Base-by-base conservation (phyloP, 2,329 filamentous ascomycete species). In the Metarhizium rileyi region DNA sequence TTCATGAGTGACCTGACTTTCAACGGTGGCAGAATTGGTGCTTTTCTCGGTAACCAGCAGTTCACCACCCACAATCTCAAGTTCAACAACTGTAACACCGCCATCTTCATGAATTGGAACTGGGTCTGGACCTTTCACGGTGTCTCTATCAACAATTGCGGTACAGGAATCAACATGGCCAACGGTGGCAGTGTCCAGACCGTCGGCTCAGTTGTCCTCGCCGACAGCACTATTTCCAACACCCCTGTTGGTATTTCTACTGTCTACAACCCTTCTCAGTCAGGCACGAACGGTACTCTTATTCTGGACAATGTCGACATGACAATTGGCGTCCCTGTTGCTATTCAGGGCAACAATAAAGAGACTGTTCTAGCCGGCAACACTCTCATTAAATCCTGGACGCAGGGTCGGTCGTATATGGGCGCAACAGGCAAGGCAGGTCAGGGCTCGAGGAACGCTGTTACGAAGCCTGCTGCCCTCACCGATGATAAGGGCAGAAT, bases 291-390 rank as follows among this genome's bases (percentile, higher is more conserved):
- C 61, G 88, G 87, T 53, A 88, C 87, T 14, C 77, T 96, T 43
- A 77, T 95, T 56, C 67, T 97, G 10, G 87, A 95, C 70, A 96
- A 96, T 57, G 87, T 94, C 30, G 89, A 96, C 69, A 89, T 96
- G 69, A 70, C 67, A 56, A 72, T 73, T 44, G 83, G 80, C 49
- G 81, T 87, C 48, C 74, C 77, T 6, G 74, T 78, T 23, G 88
- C 87, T 28, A 78, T 97, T 48, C 66, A 75, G 55, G 66, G 71
- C 20, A 73, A 70, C 53, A 83, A 80, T 43, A 71, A 76, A 41
- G 66, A 70, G 4, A 72, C 72, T 2, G 71, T 95, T 42, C 77
- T 96, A 27, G 69, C 73, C 2, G 89, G 88, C 52, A 86, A 86
- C 59, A 71, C 76, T 44, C 78, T 82, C 55, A 75, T 96, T 51